Conservation (phyloP, 495 filamentous ascomycete species). For the Cairneyella variabilis region DNA sequence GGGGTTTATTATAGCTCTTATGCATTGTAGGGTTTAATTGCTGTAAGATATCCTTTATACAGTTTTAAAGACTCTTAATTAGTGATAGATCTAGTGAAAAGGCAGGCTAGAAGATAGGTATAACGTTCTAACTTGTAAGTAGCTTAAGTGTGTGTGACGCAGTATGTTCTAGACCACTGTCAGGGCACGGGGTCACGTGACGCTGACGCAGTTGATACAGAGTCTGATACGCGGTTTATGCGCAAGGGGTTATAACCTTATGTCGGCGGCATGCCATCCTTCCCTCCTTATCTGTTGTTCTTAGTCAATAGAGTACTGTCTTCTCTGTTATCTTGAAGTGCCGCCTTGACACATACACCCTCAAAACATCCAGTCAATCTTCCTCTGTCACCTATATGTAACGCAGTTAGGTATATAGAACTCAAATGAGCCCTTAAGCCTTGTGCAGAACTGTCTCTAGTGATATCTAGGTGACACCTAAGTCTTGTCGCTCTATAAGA, state of each 20-base stretch:
- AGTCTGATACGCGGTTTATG: no score
- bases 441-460: neutral
- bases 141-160: slow-evolving; percentile 3
- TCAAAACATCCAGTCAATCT: slow-evolving; percentile 27
- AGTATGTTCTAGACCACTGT: slow-evolving; percentile 18
- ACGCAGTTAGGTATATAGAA: slow-evolving; percentile 18
- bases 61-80: slow-evolving; percentile 29
- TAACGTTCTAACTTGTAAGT: slow-evolving; percentile 5
- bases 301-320: slow-evolving; percentile 25
- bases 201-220: no score
- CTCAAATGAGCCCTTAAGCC: slow-evolving; percentile 6
- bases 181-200: neutral
- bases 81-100: slow-evolving; percentile 27
- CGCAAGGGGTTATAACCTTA: no score
- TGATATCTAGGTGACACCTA: slow-evolving; percentile 5
- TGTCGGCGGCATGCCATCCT: no score
- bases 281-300: slow-evolving; percentile 8
- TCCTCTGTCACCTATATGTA: slow-evolving; percentile 15
- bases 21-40: slow-evolving; percentile 9
- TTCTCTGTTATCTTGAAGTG: slow-evolving; percentile 17
- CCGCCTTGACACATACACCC: slow-evolving; percentile 17
- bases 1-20: no score
- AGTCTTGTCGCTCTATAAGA: slow-evolving; percentile 32
- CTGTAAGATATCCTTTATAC: slow-evolving; percentile 26
- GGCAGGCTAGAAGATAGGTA: slow-evolving; percentile 22